Base-by-base conservation (phyloP, 495 filamentous ascomycete species). In the Aspergillus egyptiacus region DNA sequence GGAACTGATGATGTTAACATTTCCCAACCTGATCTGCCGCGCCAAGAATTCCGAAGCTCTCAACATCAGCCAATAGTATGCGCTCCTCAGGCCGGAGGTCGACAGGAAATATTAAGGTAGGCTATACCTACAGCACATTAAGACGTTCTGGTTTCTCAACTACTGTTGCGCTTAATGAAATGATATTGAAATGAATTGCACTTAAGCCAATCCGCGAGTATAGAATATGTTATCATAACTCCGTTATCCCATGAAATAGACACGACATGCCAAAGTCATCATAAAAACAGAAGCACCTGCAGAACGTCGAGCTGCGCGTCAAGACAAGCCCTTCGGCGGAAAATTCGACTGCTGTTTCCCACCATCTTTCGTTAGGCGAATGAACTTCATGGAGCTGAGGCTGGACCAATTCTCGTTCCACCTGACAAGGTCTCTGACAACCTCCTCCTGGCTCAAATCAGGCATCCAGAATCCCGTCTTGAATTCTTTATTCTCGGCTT, bases 381-480 rank as follows among this genome's bases (percentile, higher is more conserved):
- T 60, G 51, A 82, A 87, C 47, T 75, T 80, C 58, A 87, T 53
- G 13, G 67, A 70, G 30, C 72, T 76, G 36, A 88, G 66, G 30
- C 72, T 61, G 2, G 79, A 72, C 78, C 83, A 84, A 40, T 80
- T 66, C 5, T 79, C 76, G 47, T 81, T 80, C 85, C 85, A 89
- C 7, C 58, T 51, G 52, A 64, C 63, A 48, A 89, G 61, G 45
- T 58, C 67, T 42, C 63, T 56, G 31, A 86, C 46, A 49, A 78
- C 84, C 33, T 75, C 68, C 38, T 57, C 54, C 35, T 83, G 68
- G 39, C 69, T 61, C 27, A 87, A 47, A 50, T 89, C 79, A 1
- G 85, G 85, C 54, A 84, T 62, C 77, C 83, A 87, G 58, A 94
- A 95, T 0, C 93, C 93, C 22, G 83, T 85, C 37, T 80, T 75